Base-by-base conservation (phyloP, 192 early-diverging fungal species). In the Kickxella alabastrina region DNA sequence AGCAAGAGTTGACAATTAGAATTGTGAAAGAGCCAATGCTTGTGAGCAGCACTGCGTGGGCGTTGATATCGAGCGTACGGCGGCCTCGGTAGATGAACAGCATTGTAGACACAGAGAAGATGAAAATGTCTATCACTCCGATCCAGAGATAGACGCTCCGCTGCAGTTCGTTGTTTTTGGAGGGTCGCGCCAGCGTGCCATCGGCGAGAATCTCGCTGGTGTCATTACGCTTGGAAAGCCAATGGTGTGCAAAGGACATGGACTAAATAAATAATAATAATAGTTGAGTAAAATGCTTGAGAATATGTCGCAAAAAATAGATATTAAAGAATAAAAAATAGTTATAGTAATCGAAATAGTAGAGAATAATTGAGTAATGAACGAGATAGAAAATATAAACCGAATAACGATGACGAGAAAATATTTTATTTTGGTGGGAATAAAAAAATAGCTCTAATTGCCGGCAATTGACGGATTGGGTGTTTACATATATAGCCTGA, bases 41-140 rank as follows among this genome's bases (percentile, higher is more conserved):
- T 12, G 74, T 77, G 45, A 77, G 55, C 25, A 77, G 55, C 46
- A 77, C 67, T 0, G 74, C 67, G 9, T 77, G 62, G 0, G 66
- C 62, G 47, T 69, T 66, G 27, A 77, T 69, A 48, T 70, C 67
- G 10, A 70, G 45, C 1, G 67, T 62, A 15, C 58, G 68, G 37
- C 64, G 62, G 24, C 75, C 75, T 3, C 75, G 67, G 52, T 77
- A 77, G 19, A 70, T 60, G 40, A 77, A 77, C 31, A 77, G 47
- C 14, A 62, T 25, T 0, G 67, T 70, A 0, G 75, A 70, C 18
- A 70, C 59, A 1, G 55, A 41, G 25, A 77, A 69, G 18, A 77
- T 22, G 18, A 77, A 66, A 3, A 70, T 58, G 27, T 77, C 63
- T 10, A 77, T 47, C 1, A 77, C 67, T 8, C 72, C 72, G 23